Evolutionary conservation across 2,329 filamentous ascomycete species (phyloP).

Genomic region (Aspergillus pseudonomiae): DNA sequence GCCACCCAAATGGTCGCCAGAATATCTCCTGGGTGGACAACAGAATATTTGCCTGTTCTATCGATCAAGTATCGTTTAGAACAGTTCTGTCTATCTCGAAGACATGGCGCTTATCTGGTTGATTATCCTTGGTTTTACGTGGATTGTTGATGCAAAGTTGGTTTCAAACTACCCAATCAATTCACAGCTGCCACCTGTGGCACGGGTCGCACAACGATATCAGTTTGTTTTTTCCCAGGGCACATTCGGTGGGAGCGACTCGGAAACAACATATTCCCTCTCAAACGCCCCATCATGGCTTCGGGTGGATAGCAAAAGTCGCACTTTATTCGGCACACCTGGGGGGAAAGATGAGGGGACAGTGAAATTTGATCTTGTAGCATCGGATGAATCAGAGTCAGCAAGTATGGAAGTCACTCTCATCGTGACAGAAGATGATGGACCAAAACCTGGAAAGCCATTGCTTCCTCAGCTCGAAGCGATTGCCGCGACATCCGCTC

Average conservation of each 20-base stretch:
- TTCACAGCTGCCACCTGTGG: slow-evolving; percentile 79
- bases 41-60: slow-evolving; percentile 22
- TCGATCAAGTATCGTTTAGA: slow-evolving; percentile 17
- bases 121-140: slow-evolving; percentile 30
- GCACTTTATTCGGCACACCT: slow-evolving; percentile 74
- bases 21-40: slow-evolving; percentile 9
- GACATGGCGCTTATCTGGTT: slow-evolving; percentile 33
- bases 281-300: slow-evolving; percentile 72
- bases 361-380: slow-evolving; percentile 67
- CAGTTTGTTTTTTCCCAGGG: slow-evolving; percentile 50
- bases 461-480: slow-evolving; percentile 41
- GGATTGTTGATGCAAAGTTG: slow-evolving; percentile 39
- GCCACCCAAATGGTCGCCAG: slow-evolving; percentile 3
- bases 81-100: slow-evolving; percentile 14
- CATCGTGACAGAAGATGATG: slow-evolving; percentile 62
- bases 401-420: slow-evolving; percentile 68
- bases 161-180: slow-evolving; percentile 72
- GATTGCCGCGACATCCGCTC: slow-evolving; percentile 41
- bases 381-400: slow-evolving; percentile 67
- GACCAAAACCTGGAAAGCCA: slow-evolving; percentile 38
- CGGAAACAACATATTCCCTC: slow-evolving; percentile 67
- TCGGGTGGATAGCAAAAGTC: slow-evolving; percentile 64
- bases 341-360: slow-evolving; percentile 59
- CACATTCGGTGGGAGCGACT: slow-evolving; percentile 68
- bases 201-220: slow-evolving; percentile 63